Percentiles rank a stretch among this genome's conserved stretches.
These are phyloP conservation scores for Rhodamnia rubescens DNA, from an alignment of 345 rosid species.

Conservation along the genomic window DNA sequence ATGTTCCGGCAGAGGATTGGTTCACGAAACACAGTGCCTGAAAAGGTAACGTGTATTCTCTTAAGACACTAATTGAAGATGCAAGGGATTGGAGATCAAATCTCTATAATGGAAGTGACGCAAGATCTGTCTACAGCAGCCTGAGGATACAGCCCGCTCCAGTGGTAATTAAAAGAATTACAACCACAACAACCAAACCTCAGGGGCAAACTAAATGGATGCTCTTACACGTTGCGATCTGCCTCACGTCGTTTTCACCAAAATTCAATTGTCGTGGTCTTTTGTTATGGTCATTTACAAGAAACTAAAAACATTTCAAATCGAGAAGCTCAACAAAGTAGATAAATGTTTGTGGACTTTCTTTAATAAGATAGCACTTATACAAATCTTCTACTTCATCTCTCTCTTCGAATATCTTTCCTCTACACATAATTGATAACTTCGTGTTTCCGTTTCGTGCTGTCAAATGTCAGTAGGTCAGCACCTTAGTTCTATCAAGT, in stretches of 20 bases:
- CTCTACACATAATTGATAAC: background rate
- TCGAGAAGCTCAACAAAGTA: background rate
- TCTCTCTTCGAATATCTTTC: background rate
- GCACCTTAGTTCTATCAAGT: background rate
- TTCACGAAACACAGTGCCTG: conserved; percentile 95
- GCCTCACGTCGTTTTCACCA: background rate
- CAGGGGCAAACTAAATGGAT: background rate
- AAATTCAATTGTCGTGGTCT: background rate
- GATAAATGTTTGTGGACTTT: background rate
- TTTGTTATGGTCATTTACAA: background rate
- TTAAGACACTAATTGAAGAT: background rate
- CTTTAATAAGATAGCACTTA: background rate
- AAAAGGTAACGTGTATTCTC: conserved; percentile 1
- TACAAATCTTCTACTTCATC: background rate
- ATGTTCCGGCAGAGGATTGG: conserved; percentile 84
- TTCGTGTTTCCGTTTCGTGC: background rate
- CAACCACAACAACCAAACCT: background rate
- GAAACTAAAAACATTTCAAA: background rate
- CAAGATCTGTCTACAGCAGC: background rate
- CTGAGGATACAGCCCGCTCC: background rate
- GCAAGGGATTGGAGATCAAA: background rate
- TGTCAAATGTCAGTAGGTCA: background rate
- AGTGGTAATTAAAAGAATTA: background rate
- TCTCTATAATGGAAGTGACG: background rate
- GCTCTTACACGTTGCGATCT: background rate